Evolutionary conservation across 257 asterid species (phyloP).

Genomic region (Ilex aquifolium): DNA sequence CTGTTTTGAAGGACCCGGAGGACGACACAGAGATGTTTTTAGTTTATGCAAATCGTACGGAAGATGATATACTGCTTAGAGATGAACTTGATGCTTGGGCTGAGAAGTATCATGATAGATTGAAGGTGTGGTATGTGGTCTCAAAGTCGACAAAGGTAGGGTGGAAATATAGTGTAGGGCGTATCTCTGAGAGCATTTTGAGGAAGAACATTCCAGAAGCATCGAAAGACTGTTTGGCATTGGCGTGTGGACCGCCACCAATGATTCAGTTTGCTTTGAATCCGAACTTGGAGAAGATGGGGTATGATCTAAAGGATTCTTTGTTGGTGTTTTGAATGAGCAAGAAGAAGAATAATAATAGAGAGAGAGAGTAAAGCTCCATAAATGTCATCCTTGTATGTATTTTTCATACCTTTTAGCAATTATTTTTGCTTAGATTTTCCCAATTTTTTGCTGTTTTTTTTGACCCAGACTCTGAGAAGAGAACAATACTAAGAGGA

Average conservation of each 20-base stretch:
- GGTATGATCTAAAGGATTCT: constrained; percentile 60
- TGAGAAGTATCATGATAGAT: constrained; percentile 42
- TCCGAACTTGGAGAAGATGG: constrained; percentile 93
- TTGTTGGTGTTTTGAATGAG: constrained; percentile 52
- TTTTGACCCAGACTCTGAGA: too few relatives aligned
- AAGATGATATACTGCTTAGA: constrained; percentile 61
- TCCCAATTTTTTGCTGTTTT: too few relatives aligned
- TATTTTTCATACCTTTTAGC: too few relatives aligned
- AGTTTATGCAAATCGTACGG: constrained; percentile 84
- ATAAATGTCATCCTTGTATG: too few relatives aligned
- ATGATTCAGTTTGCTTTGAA: constrained; percentile 87
- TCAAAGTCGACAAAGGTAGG: constrained; percentile 37
- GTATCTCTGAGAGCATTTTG: constrained; percentile 47
- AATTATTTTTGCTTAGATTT: too few relatives aligned
- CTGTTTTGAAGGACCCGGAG: constrained; percentile 70
- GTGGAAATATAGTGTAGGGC: constrained; percentile 72
- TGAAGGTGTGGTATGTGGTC: constrained; percentile 85
- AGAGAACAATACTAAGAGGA: too few relatives aligned
- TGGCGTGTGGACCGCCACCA: constrained; percentile 96
- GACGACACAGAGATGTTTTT: constrained; percentile 70
- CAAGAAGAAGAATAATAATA: not conserved
- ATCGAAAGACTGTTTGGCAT: constrained; percentile 43
- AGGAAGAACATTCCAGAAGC: constrained; percentile 67
- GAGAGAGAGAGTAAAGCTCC: too few relatives aligned
- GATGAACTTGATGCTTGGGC: constrained; percentile 85